Percentiles rank a stretch among this genome's conserved stretches.
phyloP scores from a whole-genome alignment of 139 green algal genomes.

The Mychonastes homosphaera region DNA sequence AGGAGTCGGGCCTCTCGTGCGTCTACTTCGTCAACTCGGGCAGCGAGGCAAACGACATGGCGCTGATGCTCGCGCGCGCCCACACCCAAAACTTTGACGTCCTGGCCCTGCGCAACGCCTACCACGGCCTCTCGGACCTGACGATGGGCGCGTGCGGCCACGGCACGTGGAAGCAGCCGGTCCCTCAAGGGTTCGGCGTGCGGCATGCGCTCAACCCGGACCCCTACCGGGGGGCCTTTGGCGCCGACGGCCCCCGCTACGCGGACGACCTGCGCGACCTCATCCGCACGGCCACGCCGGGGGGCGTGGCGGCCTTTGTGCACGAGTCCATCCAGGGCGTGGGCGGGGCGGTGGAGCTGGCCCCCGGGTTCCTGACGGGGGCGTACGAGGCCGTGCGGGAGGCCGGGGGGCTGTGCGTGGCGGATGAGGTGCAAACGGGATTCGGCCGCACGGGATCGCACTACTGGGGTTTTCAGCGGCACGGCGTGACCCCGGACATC shows the following conservation, averaged over 20 bases:
- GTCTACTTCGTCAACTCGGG: slow-evolving; percentile 83
- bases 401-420: slow-evolving; percentile 88
- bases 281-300: slow-evolving; percentile 50
- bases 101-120: slow-evolving; percentile 81
- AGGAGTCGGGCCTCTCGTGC: slow-evolving; percentile 35
- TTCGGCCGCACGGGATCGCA: slow-evolving; percentile 85
- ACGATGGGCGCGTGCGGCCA: slow-evolving; percentile 86
- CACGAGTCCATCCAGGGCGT: slow-evolving; percentile 89
- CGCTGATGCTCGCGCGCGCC: slow-evolving; percentile 62
- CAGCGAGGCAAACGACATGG: slow-evolving; percentile 80
- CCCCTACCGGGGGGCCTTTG: slow-evolving; percentile 79
- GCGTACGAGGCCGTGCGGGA: slow-evolving; percentile 79
- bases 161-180: slow-evolving; percentile 83
- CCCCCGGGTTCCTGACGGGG: slow-evolving; percentile 75
- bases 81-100: slow-evolving; percentile 77
- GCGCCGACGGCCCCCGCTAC: slow-evolving; percentile 62
- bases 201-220: slow-evolving; percentile 85
- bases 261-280: slow-evolving; percentile 52
- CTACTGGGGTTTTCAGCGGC: slow-evolving; percentile 94
- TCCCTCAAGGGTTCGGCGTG: slow-evolving; percentile 80
- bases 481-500: slow-evolving; percentile 63
- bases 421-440: slow-evolving; percentile 97
- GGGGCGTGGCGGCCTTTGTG: slow-evolving; percentile 78
- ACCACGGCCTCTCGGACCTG: slow-evolving; percentile 77
- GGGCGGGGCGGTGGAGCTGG: slow-evolving; percentile 69